Base-by-base conservation (phyloP, 805 yeast species). In the Candida schatavii region DNA sequence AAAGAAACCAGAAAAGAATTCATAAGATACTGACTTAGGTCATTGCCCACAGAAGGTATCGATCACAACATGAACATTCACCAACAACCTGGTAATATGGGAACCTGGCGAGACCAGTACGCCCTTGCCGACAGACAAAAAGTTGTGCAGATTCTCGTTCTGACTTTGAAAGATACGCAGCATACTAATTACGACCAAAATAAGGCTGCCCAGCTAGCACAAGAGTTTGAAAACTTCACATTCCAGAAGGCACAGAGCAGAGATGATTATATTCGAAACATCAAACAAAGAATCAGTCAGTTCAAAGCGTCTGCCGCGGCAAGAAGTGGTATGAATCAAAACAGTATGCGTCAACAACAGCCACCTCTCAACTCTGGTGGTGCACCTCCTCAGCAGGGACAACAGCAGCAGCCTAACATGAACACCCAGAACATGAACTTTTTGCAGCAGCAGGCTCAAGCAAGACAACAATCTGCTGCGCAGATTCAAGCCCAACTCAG, bases 201-300 rank as follows among this genome's bases (percentile, higher is more conserved):
- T 37, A 62, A 64, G 39, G 72, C 70, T 15, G 56, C 61, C 14
- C 47, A 55, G 25, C 59, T 80, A 50, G 88, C 89, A 3, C 83
- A 80, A 51, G 87, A 83, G 53, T 83, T 81, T 50, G 93, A 85
- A 56, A 77, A 80, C 44, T 78, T 72, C 50, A 76, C 88, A 19
- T 84, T 73, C 56, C 70, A 73, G 42, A 79, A 79, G 43, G 71
- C 87, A 10, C 70, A 72, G 7, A 67, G 77, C 17, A 78, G 79
- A 49, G 77, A 75, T 40, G 81, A 80, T 46, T 85, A 85, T 54
- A 70, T 56, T 56, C 65, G 54, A 50, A 60, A 67, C 46, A 69
- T 59, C 56, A 68, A 59, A 50, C 65, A 61, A 47, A 67, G 71
- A 55, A 55, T 69, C 44, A 51, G 61, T 29, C 68, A 64, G 49